phyloP scores from a whole-genome alignment of 768 basidiomycete species.

The Sistotremastrum suecicum region DNA sequence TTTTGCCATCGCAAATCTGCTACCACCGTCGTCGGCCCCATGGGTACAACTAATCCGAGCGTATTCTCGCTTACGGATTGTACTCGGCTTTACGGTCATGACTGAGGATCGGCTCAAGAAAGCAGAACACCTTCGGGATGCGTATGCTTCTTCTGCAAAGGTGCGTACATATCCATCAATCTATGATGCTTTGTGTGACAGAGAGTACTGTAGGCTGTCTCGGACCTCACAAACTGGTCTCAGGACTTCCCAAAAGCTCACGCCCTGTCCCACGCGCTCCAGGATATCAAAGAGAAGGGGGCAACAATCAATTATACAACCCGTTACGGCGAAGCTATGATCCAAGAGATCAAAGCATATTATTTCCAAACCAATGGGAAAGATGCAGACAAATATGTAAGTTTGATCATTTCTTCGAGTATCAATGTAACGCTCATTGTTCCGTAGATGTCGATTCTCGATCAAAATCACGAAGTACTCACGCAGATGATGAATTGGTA shows the following conservation, averaged over 20 bases:
- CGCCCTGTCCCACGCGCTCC: conserved; percentile 10
- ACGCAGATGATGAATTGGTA: no score
- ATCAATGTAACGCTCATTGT: background rate
- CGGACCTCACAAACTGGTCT: background rate
- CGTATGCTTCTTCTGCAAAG: no score
- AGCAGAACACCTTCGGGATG: no score
- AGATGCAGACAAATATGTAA: conserved; percentile 16
- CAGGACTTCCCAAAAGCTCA: conserved; percentile 21
- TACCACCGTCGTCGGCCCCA: conserved; percentile 13
- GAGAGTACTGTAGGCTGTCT: background rate
- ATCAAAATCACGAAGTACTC: no score
- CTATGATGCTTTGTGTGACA: background rate
- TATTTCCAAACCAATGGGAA: conserved; percentile 18
- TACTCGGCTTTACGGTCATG: conserved; percentile 16
- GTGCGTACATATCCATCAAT: background rate
- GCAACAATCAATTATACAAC: conserved; percentile 17
- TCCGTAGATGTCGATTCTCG: background rate
- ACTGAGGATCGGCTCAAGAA: conserved; percentile 11
- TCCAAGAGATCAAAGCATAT: conserved; percentile 17
- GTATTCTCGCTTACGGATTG: conserved; percentile 10
- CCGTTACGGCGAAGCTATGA: conserved; percentile 17
- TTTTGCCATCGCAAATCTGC: conserved; percentile 15
- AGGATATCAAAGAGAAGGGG: conserved; percentile 15
- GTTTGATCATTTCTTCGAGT: background rate
- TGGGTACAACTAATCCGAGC: conserved; percentile 16